Percentiles rank a stretch among this genome's conserved stretches.
phyloP scores from a whole-genome alignment of 805 yeast species.

The Saccharomycopsis selenospora region DNA sequence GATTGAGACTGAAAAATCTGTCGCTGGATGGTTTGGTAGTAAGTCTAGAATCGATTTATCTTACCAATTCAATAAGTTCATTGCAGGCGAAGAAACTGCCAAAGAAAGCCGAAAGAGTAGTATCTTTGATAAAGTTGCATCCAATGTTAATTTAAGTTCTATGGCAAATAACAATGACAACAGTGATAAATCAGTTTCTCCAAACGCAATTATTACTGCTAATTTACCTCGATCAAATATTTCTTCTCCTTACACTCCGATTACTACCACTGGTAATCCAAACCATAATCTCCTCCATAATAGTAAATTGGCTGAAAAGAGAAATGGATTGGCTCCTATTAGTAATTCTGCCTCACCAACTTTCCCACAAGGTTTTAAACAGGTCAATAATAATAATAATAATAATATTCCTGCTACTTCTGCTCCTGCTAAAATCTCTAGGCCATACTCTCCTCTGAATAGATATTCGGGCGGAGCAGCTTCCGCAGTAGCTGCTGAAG shows the following conservation, averaged over 20 bases:
- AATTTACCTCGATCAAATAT: neutral
- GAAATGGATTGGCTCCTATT: constrained; percentile 1
- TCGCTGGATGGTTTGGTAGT: constrained; percentile 18
- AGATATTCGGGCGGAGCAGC: neutral
- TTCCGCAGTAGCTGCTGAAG: neutral
- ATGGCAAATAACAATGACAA: neutral
- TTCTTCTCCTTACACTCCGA: constrained; percentile 18
- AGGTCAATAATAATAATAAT: no score
- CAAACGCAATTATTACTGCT: neutral
- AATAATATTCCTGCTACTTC: no score
- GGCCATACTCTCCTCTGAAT: neutral
- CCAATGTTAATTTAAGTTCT: neutral
- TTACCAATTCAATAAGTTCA: constrained; percentile 19
- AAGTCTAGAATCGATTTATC: constrained; percentile 17
- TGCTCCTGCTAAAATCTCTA: neutral
- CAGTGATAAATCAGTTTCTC: neutral
- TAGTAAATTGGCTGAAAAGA: neutral
- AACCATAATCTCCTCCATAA: neutral
- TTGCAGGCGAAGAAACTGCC: constrained; percentile 20
- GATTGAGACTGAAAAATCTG: constrained; percentile 4
- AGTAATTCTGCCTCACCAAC: neutral
- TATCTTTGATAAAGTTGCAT: constrained; percentile 17
- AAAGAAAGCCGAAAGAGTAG: constrained; percentile 5
- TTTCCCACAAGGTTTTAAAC: neutral
- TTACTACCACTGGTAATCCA: constrained; percentile 9